These are phyloP conservation scores for Komagataea norvegica DNA, from an alignment of 1,139 yeast species.

Conservation along the genomic window DNA sequence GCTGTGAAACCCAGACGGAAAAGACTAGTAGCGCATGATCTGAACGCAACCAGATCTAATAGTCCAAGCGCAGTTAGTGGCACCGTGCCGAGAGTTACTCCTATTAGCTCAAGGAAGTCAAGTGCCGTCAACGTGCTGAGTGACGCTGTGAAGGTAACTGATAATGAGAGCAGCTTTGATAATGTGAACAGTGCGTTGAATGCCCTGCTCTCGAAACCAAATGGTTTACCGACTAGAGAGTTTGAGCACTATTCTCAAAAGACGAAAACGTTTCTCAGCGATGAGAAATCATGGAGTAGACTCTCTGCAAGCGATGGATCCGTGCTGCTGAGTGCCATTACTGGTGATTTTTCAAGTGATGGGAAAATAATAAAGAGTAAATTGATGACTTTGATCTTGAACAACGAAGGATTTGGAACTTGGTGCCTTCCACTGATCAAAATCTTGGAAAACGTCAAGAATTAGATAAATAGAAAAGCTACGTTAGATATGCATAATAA, in stretches of 20 bases:
- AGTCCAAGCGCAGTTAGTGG: not conserved
- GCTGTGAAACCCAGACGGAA: constrained; percentile 4
- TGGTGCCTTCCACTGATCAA: constrained; percentile 58
- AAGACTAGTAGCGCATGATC: constrained; percentile 7
- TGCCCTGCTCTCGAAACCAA: not conserved
- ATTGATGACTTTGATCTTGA: constrained; percentile 38
- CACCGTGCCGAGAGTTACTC: not conserved
- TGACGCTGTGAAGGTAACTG: not conserved
- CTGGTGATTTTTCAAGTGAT: constrained; percentile 1
- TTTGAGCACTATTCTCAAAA: constrained; percentile 8
- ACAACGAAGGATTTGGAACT: constrained; percentile 45
- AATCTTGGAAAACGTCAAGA: constrained; percentile 35
- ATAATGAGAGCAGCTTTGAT: not conserved
- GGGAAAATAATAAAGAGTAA: constrained; percentile 8
- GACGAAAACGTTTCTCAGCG: not conserved
- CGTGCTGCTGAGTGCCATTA: constrained; percentile 18
- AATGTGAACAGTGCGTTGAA: too few species aligned
- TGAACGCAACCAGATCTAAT: not conserved
- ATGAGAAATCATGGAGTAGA: constrained; percentile 2
- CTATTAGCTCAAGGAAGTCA: not conserved
- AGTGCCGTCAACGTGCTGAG: not conserved
- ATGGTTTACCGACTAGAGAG: constrained; percentile 8
- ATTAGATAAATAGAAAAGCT: too few species aligned
- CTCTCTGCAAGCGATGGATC: constrained; percentile 27
- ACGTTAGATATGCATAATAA: too few species aligned